Conservation (phyloP, 176 grass and related monocot genomes). For the Guadua angustifolia region DNA sequence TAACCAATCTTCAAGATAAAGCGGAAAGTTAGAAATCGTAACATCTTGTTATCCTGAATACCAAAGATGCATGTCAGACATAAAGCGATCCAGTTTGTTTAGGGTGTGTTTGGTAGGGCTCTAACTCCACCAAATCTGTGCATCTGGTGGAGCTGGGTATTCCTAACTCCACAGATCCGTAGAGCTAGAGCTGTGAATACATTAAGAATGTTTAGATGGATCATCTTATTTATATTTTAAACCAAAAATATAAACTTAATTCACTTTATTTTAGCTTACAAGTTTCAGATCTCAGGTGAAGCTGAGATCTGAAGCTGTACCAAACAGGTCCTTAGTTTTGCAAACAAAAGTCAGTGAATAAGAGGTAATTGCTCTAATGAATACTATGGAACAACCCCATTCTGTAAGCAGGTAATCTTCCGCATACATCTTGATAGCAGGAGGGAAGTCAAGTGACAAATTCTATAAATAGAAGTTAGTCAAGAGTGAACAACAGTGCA, state of each 20-base stretch:
- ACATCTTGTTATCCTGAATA: conserved; percentile 28
- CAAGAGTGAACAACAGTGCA: conserved; percentile 17
- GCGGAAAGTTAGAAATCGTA: conserved; percentile 3
- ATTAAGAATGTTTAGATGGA: too few relatives aligned
- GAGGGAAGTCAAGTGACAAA: not conserved
- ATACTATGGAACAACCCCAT: conserved; percentile 16
- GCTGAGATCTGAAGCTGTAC: too few relatives aligned
- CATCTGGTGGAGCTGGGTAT: too few relatives aligned
- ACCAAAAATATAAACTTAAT: too few relatives aligned
- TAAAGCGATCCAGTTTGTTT: not conserved
- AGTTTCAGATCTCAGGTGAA: too few relatives aligned
- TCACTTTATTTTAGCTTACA: too few relatives aligned
- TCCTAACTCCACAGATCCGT: too few relatives aligned
- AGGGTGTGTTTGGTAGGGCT: too few relatives aligned
- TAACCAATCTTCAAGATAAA: conserved; percentile 69
- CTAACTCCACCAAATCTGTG: too few relatives aligned
- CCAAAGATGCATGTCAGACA: conserved; percentile 22
- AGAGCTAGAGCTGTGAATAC: too few relatives aligned
- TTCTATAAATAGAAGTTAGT: not conserved
- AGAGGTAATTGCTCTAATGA: not conserved
- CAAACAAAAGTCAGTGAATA: not conserved
- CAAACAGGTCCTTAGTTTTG: too few relatives aligned
- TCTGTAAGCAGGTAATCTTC: not conserved
- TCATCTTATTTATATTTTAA: too few relatives aligned
- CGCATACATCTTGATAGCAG: conserved; percentile 28